These are phyloP conservation scores for Rhexocercosporidium sp. DNA, from an alignment of 2,329 filamentous ascomycete genomes.

Conservation along the genomic window DNA sequence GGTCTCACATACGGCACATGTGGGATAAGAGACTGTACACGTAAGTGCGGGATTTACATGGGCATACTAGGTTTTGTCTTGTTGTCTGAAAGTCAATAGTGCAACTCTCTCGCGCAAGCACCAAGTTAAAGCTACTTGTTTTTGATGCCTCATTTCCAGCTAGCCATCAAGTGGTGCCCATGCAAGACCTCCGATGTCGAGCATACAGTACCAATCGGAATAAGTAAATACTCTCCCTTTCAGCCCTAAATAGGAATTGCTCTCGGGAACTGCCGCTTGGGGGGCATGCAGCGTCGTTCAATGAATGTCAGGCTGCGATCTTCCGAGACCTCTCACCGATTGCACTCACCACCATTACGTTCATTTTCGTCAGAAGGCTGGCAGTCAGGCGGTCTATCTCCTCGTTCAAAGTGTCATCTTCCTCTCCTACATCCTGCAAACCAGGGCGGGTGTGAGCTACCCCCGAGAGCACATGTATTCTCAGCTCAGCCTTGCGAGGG, in stretches of 20 bases:
- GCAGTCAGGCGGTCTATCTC: background rate
- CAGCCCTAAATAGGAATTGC: background rate
- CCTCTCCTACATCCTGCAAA: background rate
- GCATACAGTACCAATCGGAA: background rate
- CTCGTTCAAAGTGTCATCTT: background rate
- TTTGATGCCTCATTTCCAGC: background rate
- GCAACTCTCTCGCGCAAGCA: background rate
- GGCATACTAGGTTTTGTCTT: background rate
- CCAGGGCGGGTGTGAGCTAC: background rate
- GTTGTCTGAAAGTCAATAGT: background rate
- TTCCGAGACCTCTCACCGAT: conserved; percentile 1
- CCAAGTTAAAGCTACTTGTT: background rate
- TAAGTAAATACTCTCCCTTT: background rate
- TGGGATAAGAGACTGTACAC: background rate
- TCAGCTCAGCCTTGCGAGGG: background rate
- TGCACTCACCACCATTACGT: background rate
- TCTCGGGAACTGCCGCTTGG: conserved; percentile 5
- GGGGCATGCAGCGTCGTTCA: background rate
- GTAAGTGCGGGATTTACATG: background rate
- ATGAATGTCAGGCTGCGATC: background rate
- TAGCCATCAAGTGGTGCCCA: background rate
- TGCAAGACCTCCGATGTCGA: background rate
- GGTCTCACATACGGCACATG: background rate
- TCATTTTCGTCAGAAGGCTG: background rate
- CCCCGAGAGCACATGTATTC: background rate